Evolutionary conservation across 2,329 filamentous ascomycete species (phyloP), one percentile per base, ranked within the genome.

Genomic region (Bipolaris oryzae): DNA sequence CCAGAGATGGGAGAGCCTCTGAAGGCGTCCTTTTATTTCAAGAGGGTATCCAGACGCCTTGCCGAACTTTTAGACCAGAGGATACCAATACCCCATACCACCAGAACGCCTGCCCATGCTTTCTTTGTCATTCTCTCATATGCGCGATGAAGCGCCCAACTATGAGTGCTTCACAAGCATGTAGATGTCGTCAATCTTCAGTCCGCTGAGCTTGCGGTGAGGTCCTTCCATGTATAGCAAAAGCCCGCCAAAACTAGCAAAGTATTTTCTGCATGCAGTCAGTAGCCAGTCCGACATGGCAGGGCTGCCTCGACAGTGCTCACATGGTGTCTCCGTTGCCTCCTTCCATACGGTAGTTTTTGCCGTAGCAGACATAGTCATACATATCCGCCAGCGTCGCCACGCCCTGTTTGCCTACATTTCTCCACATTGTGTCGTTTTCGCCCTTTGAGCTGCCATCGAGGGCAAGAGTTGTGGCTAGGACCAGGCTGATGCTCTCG

Each of bases 101-200:
- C 63, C 60, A 52, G 39, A 74, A 74, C 72, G 72, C 73, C 70
- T 47, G 55, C 39, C 63, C 64, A 73, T 74, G 69, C 69, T 63
- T 61, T 35, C 46, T 55, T 58, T 56, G 52, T 55, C 41, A 56
- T 57, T 34, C 44, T 38, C 35, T 44, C 18, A 28, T 50, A 28
- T 50, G 25, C 39, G 16, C 42, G 11, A 33, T 34, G 20, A 16
- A 20, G n/a, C n/a, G 23, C 25, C 35, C 16, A 23, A 31, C 50
- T 62, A 67, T 58, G 75, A 94, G 87, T 96, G 96, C 87, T 97
- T 99, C 68, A 96, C 82, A 58, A 98, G 84, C 59, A 99, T 85
- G 76, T 99, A 99, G 62, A 96, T 87, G 74, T 96, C 89, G 76
- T 99, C 95, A 71, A 97, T 94, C 69, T 92, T 87, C 72, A 99